Conservation (phyloP, 257 asterid genomes). For the Datura wrightii region DNA sequence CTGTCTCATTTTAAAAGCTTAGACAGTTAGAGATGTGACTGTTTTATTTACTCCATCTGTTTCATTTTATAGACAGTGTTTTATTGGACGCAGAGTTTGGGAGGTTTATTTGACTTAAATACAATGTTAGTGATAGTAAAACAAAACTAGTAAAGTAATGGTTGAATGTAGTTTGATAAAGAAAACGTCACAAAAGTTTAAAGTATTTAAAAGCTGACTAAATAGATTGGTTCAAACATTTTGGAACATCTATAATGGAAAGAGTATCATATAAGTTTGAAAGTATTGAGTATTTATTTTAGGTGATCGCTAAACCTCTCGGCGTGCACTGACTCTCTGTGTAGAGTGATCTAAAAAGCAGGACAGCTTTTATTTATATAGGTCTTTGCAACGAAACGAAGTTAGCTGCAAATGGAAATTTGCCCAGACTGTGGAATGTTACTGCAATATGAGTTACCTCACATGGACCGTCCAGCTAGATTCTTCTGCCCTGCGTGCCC, state of each 20-base stretch:
- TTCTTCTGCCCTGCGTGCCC: conserved; percentile 76
- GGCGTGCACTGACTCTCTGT: background rate
- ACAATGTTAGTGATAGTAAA: background rate
- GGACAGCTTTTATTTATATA: background rate
- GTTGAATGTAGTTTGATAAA: background rate
- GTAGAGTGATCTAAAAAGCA: conserved; percentile 9
- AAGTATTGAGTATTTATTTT: background rate
- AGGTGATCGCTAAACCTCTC: background rate
- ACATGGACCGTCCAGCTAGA: conserved; percentile 57
- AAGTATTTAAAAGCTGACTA: background rate
- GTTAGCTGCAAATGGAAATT: conserved; percentile 59
- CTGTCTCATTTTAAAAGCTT: background rate
- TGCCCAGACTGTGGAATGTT: conserved; percentile 75
- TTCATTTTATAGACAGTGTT: background rate
- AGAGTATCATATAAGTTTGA: background rate
- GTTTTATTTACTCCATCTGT: background rate
- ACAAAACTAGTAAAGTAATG: background rate
- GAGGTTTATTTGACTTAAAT: background rate
- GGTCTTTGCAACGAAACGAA: background rate
- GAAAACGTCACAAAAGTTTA: background rate
- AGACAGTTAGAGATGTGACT: background rate
- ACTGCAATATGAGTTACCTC: conserved; percentile 67
- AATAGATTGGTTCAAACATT: background rate
- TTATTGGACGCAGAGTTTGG: background rate
- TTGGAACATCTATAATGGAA: background rate